Evolutionary conservation across 179 eudicot genomes (phyloP), one percentile per base, ranked within the genome.

Genomic region (Spinacia oleracea): DNA sequence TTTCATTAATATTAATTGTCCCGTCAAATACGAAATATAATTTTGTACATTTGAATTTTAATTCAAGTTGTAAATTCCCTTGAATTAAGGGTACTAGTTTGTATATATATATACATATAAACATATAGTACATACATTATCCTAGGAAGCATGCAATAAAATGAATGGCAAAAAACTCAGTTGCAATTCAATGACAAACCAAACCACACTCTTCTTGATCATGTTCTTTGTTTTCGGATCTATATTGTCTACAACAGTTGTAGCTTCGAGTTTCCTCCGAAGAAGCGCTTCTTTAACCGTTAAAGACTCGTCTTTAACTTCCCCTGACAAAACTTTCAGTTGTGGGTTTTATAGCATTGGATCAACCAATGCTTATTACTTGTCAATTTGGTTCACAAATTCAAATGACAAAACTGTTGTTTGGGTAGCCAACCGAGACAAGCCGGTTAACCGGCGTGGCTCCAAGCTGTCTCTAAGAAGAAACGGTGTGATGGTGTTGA

Each of bases 391-490:
- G 92, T 91, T 77, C 89, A 85, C 91, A 4, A 62, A 87, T 31
- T 81, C 91, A 9, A 66, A 45, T 43, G 81, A 79, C 29, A 81
- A 56, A 51, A 89, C 92, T 0, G 82, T 87, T 10, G 87, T 85
- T 32, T 89, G 93, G 93, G 80, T 73, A 64, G 91, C 92, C 21
- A 91, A 91, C 68, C 85, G 91, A 35, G 87, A 86, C 84, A 78
- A 73, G 5, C 91, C 94, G 0, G 92, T 91, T 43, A 88, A 89
- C 51, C 82, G 87, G 20, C 81, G 66, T 31, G 83, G 84, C 83
- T 88, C 94, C 0, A 73, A 66, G 42, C 73, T 90, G 2, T 34
- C 88, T 7, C 77, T 90, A 2, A 51, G 80, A 55, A 50, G 56
- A 59, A 81, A 80, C 55, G 90, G 93, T 45, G 79, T 79, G 25